Evolutionary conservation across 106 monocot species (phyloP), one percentile per base, ranked within the genome.

Genomic region (Allium sativum): DNA sequence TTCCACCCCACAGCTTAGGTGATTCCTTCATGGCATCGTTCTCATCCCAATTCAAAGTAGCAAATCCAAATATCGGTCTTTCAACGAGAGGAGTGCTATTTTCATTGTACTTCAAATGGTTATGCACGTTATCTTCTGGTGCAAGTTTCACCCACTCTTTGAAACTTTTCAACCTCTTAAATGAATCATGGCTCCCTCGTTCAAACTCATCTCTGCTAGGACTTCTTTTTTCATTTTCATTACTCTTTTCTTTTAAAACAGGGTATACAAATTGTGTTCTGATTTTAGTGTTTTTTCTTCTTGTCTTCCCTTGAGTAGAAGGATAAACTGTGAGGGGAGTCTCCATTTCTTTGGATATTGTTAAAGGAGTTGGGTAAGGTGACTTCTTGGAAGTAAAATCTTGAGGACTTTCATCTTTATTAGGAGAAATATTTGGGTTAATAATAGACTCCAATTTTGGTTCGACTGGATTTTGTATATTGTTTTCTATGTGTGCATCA

Each of bases 21-120:
- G 83, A 61, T 40, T 75, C 44, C 52, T 20, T 53, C 22, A 77
- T 72, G 15, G 78, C 55, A 16, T 87, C 79, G 16, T 80, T 69
- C 12, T 76, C 86, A 55, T 69, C 84, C 90, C 87, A 90, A 40
- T 87, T 81, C 43, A 83, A 77, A 21, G 82, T 73, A 59, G 82
- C 95, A 57, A 76, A 61, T 64, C 90, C 90, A 66, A 90, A 66
- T 53, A 90, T 90, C 18, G 95, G 82, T 14, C 82, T 79, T 31
- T 90, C 87, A 14, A 10, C 71, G 42, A 77, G 46, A 42, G 74
- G 70, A 52, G 70, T 82, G 14, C 21, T 63, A 45, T 48, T 21
- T 21, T 45, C 63, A 50, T 12, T 50, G 9, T 14, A 8, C 22
- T 64, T 40, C 2, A 8, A 15, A 7, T 44, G 17, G 40, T 20